Percentiles rank a stretch among this genome's conserved stretches.
phyloP scores from a whole-genome alignment of 163 green algal species.

The Coccomyxa subellipsoidea region DNA sequence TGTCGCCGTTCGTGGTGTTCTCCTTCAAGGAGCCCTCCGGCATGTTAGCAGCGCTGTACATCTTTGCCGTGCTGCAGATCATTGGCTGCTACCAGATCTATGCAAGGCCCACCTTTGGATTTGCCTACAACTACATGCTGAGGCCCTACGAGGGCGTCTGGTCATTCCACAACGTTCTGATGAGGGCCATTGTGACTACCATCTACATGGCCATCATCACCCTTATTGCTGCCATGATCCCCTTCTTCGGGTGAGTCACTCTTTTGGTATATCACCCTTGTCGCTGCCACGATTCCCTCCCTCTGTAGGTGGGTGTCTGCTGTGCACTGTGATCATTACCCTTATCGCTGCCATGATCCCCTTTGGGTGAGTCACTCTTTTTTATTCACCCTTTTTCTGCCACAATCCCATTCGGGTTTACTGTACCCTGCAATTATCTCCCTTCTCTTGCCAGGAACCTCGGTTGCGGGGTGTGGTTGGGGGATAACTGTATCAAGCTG shows the following conservation, averaged over 20 bases:
- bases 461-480: too few relatives aligned
- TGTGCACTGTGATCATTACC: too few relatives aligned
- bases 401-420: too few relatives aligned
- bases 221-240: conserved; percentile 17
- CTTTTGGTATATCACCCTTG: too few relatives aligned
- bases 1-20: conserved; percentile 33
- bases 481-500: too few relatives aligned
- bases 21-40: conserved; percentile 30
- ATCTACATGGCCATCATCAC: conserved; percentile 21
- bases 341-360: conserved; percentile 19
- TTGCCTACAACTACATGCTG: neutral
- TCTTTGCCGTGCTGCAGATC: conserved; percentile 43
- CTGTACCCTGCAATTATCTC: too few relatives aligned
- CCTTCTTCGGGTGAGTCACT: conserved; percentile 29
- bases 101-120: neutral
- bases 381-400: too few relatives aligned
- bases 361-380: conserved; percentile 4
- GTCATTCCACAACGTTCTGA: conserved; percentile 11
- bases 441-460: too few relatives aligned
- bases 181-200: conserved; percentile 12
- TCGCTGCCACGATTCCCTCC: too few relatives aligned
- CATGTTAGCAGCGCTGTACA: conserved; percentile 27
- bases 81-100: conserved; percentile 44
- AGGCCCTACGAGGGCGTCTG: neutral
- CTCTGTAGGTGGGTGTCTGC: too few relatives aligned